phyloP scores from a whole-genome alignment of 225 moss, liverwort and hornwort genomes.

The Sphagnum tenellum region DNA sequence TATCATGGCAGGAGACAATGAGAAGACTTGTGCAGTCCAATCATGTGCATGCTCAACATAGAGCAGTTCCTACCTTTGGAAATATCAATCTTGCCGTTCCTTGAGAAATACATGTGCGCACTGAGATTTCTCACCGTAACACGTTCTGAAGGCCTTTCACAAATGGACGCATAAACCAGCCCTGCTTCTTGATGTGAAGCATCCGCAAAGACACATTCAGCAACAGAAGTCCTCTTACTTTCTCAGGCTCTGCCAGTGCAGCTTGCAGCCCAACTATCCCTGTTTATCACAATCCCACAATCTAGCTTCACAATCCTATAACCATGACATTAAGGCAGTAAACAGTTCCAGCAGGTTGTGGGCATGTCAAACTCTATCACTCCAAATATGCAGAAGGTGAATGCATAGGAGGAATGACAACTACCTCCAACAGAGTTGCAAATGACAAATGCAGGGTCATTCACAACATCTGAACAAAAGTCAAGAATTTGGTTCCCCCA shows the following conservation, averaged over 20 bases:
- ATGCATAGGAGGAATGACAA: background rate
- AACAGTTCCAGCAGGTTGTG: no score
- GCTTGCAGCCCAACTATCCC: slow-evolving; percentile 74
- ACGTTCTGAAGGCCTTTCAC: slow-evolving; percentile 63
- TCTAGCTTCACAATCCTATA: no score
- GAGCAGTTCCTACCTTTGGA: no score
- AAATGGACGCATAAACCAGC: slow-evolving; percentile 65
- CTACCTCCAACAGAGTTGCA: slow-evolving; percentile 91
- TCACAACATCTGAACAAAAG: slow-evolving; percentile 64
- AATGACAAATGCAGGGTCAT: slow-evolving; percentile 65
- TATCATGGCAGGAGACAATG: no score
- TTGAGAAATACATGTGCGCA: slow-evolving; percentile 8
- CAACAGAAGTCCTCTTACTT: slow-evolving; percentile 62
- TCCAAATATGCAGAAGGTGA: background rate
- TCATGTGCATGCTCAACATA: no score
- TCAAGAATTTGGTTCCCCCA: slow-evolving; percentile 72
- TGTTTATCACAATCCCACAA: slow-evolving; percentile 11
- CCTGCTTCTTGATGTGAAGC: slow-evolving; percentile 82
- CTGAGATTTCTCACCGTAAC: slow-evolving; percentile 45
- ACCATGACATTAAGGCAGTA: no score
- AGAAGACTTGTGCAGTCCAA: no score
- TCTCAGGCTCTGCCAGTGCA: slow-evolving; percentile 45
- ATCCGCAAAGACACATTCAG: slow-evolving; percentile 73
- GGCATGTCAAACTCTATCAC: background rate
- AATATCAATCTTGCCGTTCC: no score